Percentiles rank a stretch among this genome's conserved stretches.
phyloP scores from a whole-genome alignment of 768 basidiomycete species.

The Phallus indusiatus region DNA sequence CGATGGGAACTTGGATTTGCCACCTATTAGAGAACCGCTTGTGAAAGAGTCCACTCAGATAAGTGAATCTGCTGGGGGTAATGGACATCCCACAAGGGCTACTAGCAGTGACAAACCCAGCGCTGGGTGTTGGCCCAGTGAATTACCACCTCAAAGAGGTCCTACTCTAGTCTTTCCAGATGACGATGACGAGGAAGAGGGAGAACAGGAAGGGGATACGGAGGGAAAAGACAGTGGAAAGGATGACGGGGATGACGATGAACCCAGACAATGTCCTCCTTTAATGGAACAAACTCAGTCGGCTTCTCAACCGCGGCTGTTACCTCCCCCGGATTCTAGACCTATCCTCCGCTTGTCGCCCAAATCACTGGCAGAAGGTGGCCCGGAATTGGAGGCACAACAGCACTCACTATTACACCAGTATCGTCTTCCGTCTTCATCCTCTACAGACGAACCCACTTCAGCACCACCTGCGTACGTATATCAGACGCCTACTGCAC shows the following conservation, averaged over 20 bases:
- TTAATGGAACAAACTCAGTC: neutral
- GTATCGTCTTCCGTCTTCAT: neutral
- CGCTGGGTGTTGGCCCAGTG: neutral
- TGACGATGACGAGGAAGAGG: neutral
- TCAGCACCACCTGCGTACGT: neutral
- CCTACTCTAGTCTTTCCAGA: neutral
- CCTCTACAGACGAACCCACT: neutral
- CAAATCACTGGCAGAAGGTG: neutral
- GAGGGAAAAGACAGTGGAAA: neutral
- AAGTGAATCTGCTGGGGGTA: neutral
- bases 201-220: neutral
- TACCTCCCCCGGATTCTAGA: neutral
- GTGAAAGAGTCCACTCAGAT: neutral
- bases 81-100: neutral
- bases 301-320: neutral
- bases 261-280: neutral
- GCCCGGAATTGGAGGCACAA: neutral
- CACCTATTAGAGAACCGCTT: neutral
- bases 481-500: neutral
- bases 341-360: neutral
- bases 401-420: neutral
- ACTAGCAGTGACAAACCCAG: neutral
- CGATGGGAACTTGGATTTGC: too few species aligned
- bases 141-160: neutral
- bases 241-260: neutral